Percentiles rank a stretch among this genome's conserved stretches.
phyloP scores from a whole-genome alignment of 345 rosid species.

The Laguncularia racemosa region DNA sequence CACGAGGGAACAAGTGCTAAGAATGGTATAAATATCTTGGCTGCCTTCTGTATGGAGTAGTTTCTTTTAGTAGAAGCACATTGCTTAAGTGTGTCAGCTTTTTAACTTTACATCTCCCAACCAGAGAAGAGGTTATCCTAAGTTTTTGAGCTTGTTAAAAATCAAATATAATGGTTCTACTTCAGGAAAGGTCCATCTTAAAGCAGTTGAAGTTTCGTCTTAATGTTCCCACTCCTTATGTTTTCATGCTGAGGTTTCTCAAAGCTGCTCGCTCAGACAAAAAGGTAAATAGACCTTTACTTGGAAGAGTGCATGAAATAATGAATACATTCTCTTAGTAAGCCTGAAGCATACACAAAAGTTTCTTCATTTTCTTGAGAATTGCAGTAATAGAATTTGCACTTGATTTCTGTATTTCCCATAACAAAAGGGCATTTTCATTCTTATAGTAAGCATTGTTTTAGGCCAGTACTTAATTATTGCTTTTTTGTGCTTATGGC shows the following conservation, averaged over 20 bases:
- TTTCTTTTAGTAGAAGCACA: background rate
- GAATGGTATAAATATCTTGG: constrained; percentile 39
- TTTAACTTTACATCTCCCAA: constrained; percentile 2
- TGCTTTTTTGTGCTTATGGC: constrained; percentile 11
- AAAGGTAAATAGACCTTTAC: constrained; percentile 30
- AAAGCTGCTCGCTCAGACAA: constrained; percentile 84
- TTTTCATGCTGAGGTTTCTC: constrained; percentile 89
- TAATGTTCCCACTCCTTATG: constrained; percentile 80
- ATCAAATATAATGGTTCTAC: background rate
- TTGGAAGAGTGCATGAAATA: too few relatives aligned
- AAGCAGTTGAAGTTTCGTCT: constrained; percentile 75
- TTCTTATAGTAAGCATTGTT: too few relatives aligned
- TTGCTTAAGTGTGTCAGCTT: background rate
- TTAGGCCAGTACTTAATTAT: background rate
- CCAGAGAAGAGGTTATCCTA: background rate
- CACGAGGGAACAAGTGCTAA: constrained; percentile 66
- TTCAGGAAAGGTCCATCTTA: constrained; percentile 76
- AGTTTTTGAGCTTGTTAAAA: background rate
- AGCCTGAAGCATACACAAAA: too few relatives aligned
- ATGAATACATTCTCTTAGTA: too few relatives aligned
- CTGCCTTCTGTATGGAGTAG: background rate
- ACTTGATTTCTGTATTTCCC: too few relatives aligned
- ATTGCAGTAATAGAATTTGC: too few relatives aligned
- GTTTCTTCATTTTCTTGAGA: too few relatives aligned
- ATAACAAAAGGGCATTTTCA: too few relatives aligned